These are phyloP conservation scores for Aspergillus spinulosporus DNA, from an alignment of 2,329 filamentous ascomycete species.

Conservation along the genomic window DNA sequence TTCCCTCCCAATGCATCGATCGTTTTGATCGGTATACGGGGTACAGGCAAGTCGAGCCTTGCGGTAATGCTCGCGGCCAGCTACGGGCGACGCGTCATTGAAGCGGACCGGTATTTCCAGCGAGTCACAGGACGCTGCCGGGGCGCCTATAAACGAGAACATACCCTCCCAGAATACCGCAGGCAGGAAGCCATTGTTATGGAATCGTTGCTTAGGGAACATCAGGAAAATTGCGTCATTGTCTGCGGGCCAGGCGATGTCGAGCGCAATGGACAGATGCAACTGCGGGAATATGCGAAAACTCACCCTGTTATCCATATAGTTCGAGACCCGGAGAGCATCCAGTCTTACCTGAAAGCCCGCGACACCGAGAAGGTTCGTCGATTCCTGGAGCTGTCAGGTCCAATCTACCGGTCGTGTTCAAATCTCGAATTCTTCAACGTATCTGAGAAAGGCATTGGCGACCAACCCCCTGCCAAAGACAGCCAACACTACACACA, in stretches of 20 bases:
- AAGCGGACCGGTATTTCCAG: constrained; percentile 68
- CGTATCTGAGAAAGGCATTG: constrained; percentile 56
- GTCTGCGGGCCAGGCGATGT: constrained; percentile 70
- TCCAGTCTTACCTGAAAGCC: constrained; percentile 63
- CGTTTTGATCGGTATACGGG: constrained; percentile 70
- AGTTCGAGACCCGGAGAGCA: constrained; percentile 63
- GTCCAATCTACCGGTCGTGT: constrained; percentile 61
- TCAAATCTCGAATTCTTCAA: constrained; percentile 79
- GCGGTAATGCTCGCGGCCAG: constrained; percentile 73
- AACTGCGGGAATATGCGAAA: constrained; percentile 62
- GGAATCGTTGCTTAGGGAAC: constrained; percentile 57
- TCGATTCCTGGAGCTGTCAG: constrained; percentile 55
- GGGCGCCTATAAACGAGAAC: constrained; percentile 62
- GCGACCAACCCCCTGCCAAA: constrained; percentile 24
- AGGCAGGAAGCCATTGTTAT: constrained; percentile 64
- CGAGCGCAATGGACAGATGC: constrained; percentile 61
- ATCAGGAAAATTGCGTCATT: constrained; percentile 64
- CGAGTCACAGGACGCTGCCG: constrained; percentile 63
- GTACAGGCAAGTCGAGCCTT: constrained; percentile 73
- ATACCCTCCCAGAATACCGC: constrained; percentile 64
- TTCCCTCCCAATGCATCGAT: constrained; percentile 68
- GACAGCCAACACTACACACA: constrained; percentile 29
- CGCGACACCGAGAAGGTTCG: constrained; percentile 57
- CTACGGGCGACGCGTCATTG: constrained; percentile 66
- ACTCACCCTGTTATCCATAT: constrained; percentile 72